These are phyloP conservation scores for Aspergillus arachidicola DNA, from an alignment of 2,329 filamentous ascomycete species.

Conservation along the genomic window DNA sequence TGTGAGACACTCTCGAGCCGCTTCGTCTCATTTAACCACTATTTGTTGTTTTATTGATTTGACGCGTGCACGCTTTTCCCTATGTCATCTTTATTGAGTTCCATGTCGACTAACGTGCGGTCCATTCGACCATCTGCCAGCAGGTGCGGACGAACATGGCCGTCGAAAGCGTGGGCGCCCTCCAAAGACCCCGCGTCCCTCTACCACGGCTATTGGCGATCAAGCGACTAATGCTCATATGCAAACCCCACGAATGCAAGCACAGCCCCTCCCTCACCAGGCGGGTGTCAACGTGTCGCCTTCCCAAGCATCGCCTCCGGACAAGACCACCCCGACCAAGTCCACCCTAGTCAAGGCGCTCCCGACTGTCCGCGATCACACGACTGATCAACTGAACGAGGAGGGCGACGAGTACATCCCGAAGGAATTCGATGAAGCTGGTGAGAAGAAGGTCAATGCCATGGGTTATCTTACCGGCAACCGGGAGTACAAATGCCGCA, in stretches of 20 bases:
- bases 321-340: conserved; percentile 74
- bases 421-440: conserved; percentile 87
- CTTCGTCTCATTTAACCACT: conserved; percentile 18
- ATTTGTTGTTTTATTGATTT: conserved; percentile 7
- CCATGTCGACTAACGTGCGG: conserved; percentile 21
- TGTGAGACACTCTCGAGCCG: conserved; percentile 15
- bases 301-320: conserved; percentile 63
- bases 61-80: conserved; percentile 1
- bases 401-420: conserved; percentile 94
- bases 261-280: conserved; percentile 38
- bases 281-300: conserved; percentile 50
- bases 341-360: conserved; percentile 88
- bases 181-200: conserved; percentile 49
- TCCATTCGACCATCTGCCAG: conserved; percentile 11
- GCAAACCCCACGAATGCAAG: conserved; percentile 45
- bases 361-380: conserved; percentile 94
- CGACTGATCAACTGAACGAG: conserved; percentile 87
- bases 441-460: conserved; percentile 87
- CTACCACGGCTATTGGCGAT: conserved; percentile 35
- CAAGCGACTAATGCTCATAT: conserved; percentile 34
- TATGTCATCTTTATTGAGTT: neutral
- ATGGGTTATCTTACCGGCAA: conserved; percentile 80
- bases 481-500: conserved; percentile 88
- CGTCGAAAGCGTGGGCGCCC: conserved; percentile 55
- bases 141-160: conserved; percentile 40